Evolutionary conservation across 2,329 filamentous ascomycete genomes (phyloP), one percentile per base, ranked within the genome.

Genomic region (Aspergillus tubingensis): DNA sequence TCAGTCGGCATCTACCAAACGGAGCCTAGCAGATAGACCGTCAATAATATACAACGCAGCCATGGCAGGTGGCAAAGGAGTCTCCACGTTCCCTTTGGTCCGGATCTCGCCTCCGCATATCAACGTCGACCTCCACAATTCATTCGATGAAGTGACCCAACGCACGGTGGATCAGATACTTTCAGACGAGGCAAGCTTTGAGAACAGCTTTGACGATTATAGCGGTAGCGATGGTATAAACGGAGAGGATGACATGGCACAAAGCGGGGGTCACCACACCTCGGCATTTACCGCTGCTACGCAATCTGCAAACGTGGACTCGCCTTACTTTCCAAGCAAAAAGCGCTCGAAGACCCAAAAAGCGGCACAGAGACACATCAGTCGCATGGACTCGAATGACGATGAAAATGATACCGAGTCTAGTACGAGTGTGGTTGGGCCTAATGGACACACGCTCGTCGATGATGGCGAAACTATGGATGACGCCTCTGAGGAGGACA

Each of bases 121-220:
- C 48, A 61, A 69, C 13, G 54, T 65, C 6, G 48, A 63, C 13
- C 55, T 56, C 30, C 70, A 70, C 55, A 59, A 67, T n/a, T 62
- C 64, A 3, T 68, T 72, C 21, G 59, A 62, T n/a, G 58, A 61
- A 2, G 43, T 62, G 32, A 59, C 63, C 3, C 39, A 27, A 17
- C 61, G 57, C n/a, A 66, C 65, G 0, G 50, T 71, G 23, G 64
- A 74, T 11, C 32, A 58, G 23, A 73, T 72, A 17, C 59, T 74
- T 7, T 65, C 65, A 1, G 69, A 72, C 17, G 66, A 72, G 48
- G 57, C 63, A 13, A 67, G 57, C 32, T 62, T 69, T 25, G 64
- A 68, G 7, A 59, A 23, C 21, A 61, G 59, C 61, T 65, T 63
- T 51, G 62, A 65, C 10, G 54, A 58, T 23, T 65, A 65, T 21